These are phyloP conservation scores for Neocallimastix lanati DNA, from an alignment of 192 early-diverging fungal genomes.

Conservation along the genomic window DNA sequence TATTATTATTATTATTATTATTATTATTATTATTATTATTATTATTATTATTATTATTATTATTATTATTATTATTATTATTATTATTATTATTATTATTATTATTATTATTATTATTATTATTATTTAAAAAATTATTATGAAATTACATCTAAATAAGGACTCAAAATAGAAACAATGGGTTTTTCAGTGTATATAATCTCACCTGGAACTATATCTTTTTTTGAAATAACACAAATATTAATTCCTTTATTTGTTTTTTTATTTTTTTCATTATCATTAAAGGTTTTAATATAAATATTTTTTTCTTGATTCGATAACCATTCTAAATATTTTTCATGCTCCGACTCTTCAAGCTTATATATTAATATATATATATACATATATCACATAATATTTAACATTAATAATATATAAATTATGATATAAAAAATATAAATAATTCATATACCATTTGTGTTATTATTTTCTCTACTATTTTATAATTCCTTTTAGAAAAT, in stretches of 20 bases:
- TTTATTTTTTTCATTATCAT: background rate
- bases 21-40: too few species aligned
- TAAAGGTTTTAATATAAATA: background rate
- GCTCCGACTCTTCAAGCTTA: background rate
- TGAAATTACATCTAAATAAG: background rate
- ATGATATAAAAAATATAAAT: too few species aligned
- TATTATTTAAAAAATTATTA: too few species aligned
- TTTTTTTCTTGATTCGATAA: background rate
- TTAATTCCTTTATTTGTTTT: background rate
- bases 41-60: too few species aligned
- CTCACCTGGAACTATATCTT: background rate
- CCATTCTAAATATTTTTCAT: background rate
- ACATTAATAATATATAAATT: too few species aligned
- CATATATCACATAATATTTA: too few species aligned
- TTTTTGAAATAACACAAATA: background rate
- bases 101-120: too few species aligned
- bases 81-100: too few species aligned
- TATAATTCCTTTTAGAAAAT: background rate
- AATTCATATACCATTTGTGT: background rate
- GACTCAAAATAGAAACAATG: background rate
- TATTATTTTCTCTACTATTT: background rate
- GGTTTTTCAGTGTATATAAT: background rate
- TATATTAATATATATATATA: too few species aligned
- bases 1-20: too few species aligned
- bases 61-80: too few species aligned